Evolutionary conservation across 2,329 filamentous ascomycete genomes (phyloP).

Genomic region (Cryphonectria japonica): DNA sequence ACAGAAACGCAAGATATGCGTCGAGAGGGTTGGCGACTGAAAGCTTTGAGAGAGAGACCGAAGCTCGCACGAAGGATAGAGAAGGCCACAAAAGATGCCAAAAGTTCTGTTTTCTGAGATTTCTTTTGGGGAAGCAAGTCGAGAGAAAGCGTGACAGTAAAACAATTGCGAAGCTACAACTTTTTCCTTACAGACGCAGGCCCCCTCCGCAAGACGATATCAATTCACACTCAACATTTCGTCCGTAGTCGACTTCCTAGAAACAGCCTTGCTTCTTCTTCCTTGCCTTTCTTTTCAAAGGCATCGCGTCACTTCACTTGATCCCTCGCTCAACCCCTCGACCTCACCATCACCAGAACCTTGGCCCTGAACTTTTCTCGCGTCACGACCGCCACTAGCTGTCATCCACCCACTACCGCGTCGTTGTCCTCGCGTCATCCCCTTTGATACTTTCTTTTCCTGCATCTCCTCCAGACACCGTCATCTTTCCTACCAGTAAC

Average conservation of each 20-base stretch:
- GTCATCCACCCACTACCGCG: not conserved
- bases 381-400: not conserved
- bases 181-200: not conserved
- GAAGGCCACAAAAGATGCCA: not conserved
- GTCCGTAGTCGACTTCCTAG: not conserved
- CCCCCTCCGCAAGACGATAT: not conserved
- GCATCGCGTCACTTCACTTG: not conserved
- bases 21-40: not conserved
- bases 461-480: not conserved
- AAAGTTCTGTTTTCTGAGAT: not conserved
- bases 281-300: not conserved
- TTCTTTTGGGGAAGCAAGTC: not conserved
- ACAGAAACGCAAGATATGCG: too few relatives aligned
- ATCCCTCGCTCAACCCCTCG: not conserved
- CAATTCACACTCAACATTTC: not conserved
- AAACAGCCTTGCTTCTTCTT: not conserved
- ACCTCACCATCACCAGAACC: not conserved
- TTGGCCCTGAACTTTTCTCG: not conserved
- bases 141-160: constrained; percentile 1
- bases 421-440: not conserved
- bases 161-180: not conserved
- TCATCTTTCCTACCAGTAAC: not conserved
- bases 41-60: not conserved
- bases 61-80: not conserved
- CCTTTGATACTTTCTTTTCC: not conserved